Base-by-base conservation (phyloP, 2,329 filamentous ascomycete genomes). In the Paecilomyces formosus region DNA sequence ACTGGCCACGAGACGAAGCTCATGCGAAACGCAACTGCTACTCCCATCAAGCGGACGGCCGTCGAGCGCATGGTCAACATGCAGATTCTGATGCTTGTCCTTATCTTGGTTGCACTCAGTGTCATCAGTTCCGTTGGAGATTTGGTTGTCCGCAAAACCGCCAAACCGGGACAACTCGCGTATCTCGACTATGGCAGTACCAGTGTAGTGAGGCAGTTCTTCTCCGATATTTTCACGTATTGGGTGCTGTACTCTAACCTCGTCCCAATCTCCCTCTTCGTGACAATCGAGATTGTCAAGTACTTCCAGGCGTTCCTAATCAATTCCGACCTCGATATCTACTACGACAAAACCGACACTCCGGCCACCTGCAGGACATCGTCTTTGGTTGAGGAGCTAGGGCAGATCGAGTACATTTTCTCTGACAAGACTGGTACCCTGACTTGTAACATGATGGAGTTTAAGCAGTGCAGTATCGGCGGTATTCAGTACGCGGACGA, bases 361-460 rank as follows among this genome's bases (percentile, higher is more conserved):
- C 92, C 94, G 12, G 92, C 94, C 4, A 96, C 94, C 64, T 99
- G 94, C 75, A 86, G 94, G 67, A 99, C 94, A 0, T 97, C 93
- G 1, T 97, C 92, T 64, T 80, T 99, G 70, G 94, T 99, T 11
- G 94, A 99, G 76, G 95, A 99, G 70, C 78, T 99, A 52, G 94
- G 94, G 57, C 96, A 97, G 83, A 95, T 99, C 52, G 94, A 97
- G 70, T 99, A 95, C 69, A 94, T 99, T 63, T 99, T 99, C 73
- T 97, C 92, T 0, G 93, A 97, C 79, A 97, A 97, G 79, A 97
- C 93, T 1, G 93, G 93, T 51, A 97, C 93, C 3, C 79, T 97
- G 68, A 97, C 93, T n/a, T 96, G 92, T 77, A 97, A 97, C 71
- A 87, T 91, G 82, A 97, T 99, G 94, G 93, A 97, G 74, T 99